Conservation (phyloP, 2,329 filamentous ascomycete genomes). For the Stenocarpella maydis region DNA sequence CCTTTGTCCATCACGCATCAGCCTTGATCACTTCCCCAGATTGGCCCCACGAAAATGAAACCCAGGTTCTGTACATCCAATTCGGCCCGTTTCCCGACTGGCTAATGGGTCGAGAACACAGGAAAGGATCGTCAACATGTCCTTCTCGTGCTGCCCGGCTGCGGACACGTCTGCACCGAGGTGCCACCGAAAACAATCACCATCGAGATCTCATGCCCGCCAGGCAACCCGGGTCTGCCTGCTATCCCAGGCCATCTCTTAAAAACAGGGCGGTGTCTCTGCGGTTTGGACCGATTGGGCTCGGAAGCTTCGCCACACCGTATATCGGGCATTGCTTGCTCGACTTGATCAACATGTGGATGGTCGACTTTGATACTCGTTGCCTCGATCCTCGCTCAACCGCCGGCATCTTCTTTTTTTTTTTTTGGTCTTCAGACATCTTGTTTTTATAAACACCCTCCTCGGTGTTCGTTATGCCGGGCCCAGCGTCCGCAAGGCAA, state of each 20-base stretch:
- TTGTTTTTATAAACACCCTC: too few species aligned
- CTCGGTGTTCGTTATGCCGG: too few species aligned
- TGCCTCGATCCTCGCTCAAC: too few species aligned
- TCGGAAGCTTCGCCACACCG: neutral
- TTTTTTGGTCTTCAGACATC: too few species aligned
- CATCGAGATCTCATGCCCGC: conserved; percentile 1
- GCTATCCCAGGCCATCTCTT: neutral
- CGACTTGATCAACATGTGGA: neutral
- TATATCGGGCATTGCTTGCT: neutral
- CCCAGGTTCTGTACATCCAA: neutral
- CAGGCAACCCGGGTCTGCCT: neutral
- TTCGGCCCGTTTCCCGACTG: conserved; percentile 15
- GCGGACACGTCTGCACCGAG: conserved; percentile 4
- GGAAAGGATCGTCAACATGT: neutral
- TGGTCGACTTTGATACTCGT: neutral
- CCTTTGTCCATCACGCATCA: neutral
- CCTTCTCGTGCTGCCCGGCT: conserved; percentile 1
- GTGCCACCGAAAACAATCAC: conserved; percentile 20
- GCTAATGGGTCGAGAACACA: neutral
- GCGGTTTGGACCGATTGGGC: neutral
- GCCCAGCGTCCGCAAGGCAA: too few species aligned
- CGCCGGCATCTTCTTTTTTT: too few species aligned
- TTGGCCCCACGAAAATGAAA: conserved; percentile 12
- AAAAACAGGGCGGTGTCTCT: conserved; percentile 3
- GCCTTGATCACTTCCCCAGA: conserved; percentile 15